Base-by-base conservation (phyloP, 2,329 filamentous ascomycete species). In the Lizonia empirigonia region DNA sequence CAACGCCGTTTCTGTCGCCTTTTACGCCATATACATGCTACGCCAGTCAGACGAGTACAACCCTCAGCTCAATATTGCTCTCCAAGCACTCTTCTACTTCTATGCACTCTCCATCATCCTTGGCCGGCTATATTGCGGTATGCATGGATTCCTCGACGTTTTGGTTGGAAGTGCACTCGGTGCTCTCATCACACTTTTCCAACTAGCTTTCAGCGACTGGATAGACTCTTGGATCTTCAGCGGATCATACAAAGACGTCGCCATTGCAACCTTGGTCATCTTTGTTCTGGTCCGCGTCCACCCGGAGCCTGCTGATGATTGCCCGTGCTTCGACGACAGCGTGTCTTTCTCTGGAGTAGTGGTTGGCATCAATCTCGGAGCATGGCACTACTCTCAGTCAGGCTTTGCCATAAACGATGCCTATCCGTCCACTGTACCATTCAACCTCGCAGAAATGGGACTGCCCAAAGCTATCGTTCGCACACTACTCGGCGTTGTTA, bases 101-200 rank as follows among this genome's bases (percentile, higher is more conserved):
- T 99, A 97, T 70, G 90, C 90, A 26, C 76, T 85, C 10, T 97
- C 93, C 20, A 97, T 99, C 67, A 83, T 97, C 32, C 78, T 97
- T 56, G 94, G 94, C 5, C 86, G 94, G 16, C 79, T 99, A 27
- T 97, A 99, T 77, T 99, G 94, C 69, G 94, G 94, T 55, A 99
- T 99, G 94, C 94, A 99, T 75, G 94, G 94, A 9, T 96, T 97
- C 75, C 80, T 94, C 34, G 94, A 99, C 73, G 91, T 97, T 19
- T 76, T 94, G 12, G 74, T 94, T 49, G 94, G 94, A 6, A 90
- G 88, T 46, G 64, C 85, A 12, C 80, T 97, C 48, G 94, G 94
- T 24, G 87, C 86, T 9, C 74, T 82, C 5, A 80, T 88, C 27
- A 82, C 82, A 2, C 72, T 79, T 16, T 64, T 82, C 16, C 82